Evolutionary conservation across 2,329 filamentous ascomycete species (phyloP), one percentile per base, ranked within the genome.

Genomic region (Cercospora brassicicola): DNA sequence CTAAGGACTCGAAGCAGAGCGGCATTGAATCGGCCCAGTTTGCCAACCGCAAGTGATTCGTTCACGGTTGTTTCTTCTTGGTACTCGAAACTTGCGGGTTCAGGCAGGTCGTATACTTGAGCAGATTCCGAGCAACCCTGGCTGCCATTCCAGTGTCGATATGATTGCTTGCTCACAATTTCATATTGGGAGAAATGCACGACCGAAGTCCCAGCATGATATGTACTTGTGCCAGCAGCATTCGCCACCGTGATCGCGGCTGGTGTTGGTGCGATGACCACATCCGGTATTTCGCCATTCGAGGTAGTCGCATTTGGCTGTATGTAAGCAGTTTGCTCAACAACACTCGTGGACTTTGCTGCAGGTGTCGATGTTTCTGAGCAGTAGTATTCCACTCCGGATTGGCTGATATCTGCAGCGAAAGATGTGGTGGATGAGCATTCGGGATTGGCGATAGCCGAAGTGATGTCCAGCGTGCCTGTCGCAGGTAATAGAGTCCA

Each of bases 131-230:
- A 73, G 66, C 77, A 79, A 2, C 59, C 72, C 2, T 76, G 62
- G 9, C 70, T 73, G 9, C 79, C 78, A 64, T 79, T 73, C 10
- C 64, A 60, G 20, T 70, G 56, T 5, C 70, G 74, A 13, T 72
- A 72, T 3, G 71, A 69, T n/a, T 72, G 65, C 42, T 75, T 75
- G 30, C 67, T 77, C 60, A 80, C 78, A n/a, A 83, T 75, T 66
- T 83, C 80, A 67, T 82, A 83, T 4, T 75, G 74, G 18, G 78
- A 79, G 70, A 83, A 82, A 67, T 81, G 80, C 6, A 82, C 77
- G 56, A 82, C 81, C 0, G 81, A 79, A 0, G 81, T 82, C 15
- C 75, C 55, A 72, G 75, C 69, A 9, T 72, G 66, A 59, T 71
- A 73, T 10, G 72, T 73, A 39, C 57, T 64, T 51, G 48, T 68